Percentiles rank a stretch among this genome's conserved stretches.
phyloP scores from a whole-genome alignment of 2,329 filamentous ascomycete genomes.

The Penicillium sp. region DNA sequence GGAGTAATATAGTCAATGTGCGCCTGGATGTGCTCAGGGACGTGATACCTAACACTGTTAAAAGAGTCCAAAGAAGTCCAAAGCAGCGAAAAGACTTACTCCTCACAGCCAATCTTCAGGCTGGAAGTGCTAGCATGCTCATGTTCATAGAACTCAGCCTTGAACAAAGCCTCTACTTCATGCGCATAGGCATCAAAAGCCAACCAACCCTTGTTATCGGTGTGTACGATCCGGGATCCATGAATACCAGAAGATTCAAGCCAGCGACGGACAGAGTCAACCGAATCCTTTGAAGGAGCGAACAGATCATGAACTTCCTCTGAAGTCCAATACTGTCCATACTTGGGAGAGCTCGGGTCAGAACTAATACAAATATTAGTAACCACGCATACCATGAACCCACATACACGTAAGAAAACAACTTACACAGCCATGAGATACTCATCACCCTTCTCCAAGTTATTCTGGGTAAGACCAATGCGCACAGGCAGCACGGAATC shows the following conservation, averaged over 20 bases:
- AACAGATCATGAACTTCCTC: slow-evolving; percentile 46
- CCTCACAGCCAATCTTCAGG: slow-evolving; percentile 36
- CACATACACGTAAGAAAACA: neutral
- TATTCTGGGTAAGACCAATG: slow-evolving; percentile 48
- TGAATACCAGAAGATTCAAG: slow-evolving; percentile 54
- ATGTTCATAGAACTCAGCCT: slow-evolving; percentile 54
- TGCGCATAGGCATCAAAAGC: slow-evolving; percentile 54
- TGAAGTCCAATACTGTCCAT: slow-evolving; percentile 44
- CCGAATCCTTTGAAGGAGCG: slow-evolving; percentile 44
- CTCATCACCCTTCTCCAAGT: slow-evolving; percentile 46
- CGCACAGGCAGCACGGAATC: slow-evolving; percentile 44
- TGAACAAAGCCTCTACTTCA: slow-evolving; percentile 54
- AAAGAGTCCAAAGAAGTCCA: neutral
- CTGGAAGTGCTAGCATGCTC: slow-evolving; percentile 36
- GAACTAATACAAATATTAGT: slow-evolving; percentile 27
- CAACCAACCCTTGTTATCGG: slow-evolving; percentile 54
- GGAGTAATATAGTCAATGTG: slow-evolving; percentile 59
- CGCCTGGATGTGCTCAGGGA: slow-evolving; percentile 47
- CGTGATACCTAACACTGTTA: slow-evolving; percentile 41
- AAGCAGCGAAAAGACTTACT: slow-evolving; percentile 32
- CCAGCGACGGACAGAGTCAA: slow-evolving; percentile 54
- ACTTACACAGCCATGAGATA: slow-evolving; percentile 44
- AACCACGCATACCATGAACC: neutral
- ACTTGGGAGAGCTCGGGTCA: slow-evolving; percentile 42
- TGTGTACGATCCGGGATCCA: slow-evolving; percentile 48